phyloP scores from a whole-genome alignment of 2,329 filamentous ascomycete genomes.

The Hymenoscyphus fraxineus region DNA sequence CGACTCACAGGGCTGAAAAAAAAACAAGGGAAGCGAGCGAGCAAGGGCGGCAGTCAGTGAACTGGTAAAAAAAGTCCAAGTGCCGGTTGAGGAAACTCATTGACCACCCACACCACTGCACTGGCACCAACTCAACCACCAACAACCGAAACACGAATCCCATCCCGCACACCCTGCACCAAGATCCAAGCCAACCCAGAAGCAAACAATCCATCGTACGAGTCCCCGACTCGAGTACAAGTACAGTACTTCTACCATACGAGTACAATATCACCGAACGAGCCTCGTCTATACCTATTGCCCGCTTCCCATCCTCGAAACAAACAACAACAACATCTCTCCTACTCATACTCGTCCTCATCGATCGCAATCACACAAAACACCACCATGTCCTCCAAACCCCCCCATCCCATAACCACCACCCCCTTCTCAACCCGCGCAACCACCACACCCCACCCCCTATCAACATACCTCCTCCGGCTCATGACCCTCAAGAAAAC shows the following conservation, averaged over 20 bases:
- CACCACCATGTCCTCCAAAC: constrained; percentile 21
- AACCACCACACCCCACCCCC: constrained; percentile 47
- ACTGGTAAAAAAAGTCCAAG: not conserved
- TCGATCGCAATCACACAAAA: not conserved
- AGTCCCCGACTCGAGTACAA: not conserved
- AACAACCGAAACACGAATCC: not conserved
- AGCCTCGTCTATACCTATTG: not conserved
- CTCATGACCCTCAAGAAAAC: constrained; percentile 64
- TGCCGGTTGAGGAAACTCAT: not conserved
- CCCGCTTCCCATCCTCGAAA: no score
- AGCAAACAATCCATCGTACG: not conserved
- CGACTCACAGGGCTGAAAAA: not conserved
- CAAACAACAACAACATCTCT: not conserved
- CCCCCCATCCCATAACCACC: constrained; percentile 23
- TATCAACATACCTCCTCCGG: constrained; percentile 58
- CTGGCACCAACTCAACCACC: not conserved
- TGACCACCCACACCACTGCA: not conserved
- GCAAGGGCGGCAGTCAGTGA: not conserved
- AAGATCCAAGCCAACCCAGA: not conserved
- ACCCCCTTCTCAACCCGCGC: constrained; percentile 28
- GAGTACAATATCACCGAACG: no score
- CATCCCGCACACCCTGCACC: not conserved
- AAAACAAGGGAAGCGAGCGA: not conserved
- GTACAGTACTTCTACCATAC: not conserved
- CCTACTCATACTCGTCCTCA: not conserved